Conservation (phyloP, 306 rosid genomes). For the Vicia villosa region DNA sequence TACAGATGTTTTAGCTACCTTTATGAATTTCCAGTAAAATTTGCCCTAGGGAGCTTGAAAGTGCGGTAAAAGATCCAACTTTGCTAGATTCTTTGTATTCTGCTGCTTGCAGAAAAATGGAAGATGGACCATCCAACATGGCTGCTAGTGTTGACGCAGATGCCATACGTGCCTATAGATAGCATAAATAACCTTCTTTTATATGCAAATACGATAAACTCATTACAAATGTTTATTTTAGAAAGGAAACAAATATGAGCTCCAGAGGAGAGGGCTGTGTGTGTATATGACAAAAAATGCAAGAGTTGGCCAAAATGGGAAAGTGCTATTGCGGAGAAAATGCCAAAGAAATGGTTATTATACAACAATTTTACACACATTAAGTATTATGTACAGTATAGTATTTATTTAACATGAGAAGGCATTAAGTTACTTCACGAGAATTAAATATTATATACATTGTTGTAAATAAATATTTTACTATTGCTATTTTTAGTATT, state of each 20-base stretch:
- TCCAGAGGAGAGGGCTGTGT: neutral
- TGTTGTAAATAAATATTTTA: too few species aligned
- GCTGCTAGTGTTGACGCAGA: slow-evolving; percentile 73
- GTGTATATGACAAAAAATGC: neutral
- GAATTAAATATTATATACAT: too few species aligned
- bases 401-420: neutral
- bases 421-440: neutral
- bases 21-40: slow-evolving; percentile 88
- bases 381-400: neutral
- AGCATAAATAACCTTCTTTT: slow-evolving; percentile 41
- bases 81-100: slow-evolving; percentile 81
- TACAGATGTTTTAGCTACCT: slow-evolving; percentile 47
- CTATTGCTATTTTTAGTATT: too few species aligned
- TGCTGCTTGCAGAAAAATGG: slow-evolving; percentile 84
- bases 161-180: slow-evolving; percentile 65
- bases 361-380: neutral
- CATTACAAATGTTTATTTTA: neutral
- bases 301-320: neutral
- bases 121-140: slow-evolving; percentile 82
- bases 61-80: slow-evolving; percentile 88
- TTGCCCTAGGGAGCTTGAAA: slow-evolving; percentile 88
- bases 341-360: neutral
- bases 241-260: neutral
- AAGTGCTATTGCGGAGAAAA: neutral
- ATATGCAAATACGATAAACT: slow-evolving; percentile 20